Evolutionary conservation across 2,329 filamentous ascomycete species (phyloP).

Genomic region (Lecanicillium sp.): DNA sequence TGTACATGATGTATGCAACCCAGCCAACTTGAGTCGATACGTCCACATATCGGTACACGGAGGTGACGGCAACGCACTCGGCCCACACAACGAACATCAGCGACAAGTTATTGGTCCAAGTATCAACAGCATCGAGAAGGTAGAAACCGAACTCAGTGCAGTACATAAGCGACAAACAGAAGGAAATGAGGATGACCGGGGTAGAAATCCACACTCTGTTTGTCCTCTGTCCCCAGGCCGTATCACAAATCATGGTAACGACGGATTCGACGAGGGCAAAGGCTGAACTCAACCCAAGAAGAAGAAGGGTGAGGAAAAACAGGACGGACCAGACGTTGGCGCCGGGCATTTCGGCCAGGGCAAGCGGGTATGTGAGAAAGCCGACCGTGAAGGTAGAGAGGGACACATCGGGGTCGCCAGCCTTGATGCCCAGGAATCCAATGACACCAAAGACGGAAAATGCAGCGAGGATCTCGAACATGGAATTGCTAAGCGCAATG

Average conservation of each 20-base stretch:
- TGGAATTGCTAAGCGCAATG: slow-evolving; percentile 43
- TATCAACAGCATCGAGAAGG: slow-evolving; percentile 42
- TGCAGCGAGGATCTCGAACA: slow-evolving; percentile 39
- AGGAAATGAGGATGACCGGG: slow-evolving; percentile 33
- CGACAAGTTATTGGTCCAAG: slow-evolving; percentile 43
- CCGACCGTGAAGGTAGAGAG: slow-evolving; percentile 46
- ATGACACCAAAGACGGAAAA: slow-evolving; percentile 42
- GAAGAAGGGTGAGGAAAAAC: slow-evolving; percentile 44
- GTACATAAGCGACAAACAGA: slow-evolving; percentile 42
- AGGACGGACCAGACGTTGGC: slow-evolving; percentile 47
- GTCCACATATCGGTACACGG: slow-evolving; percentile 39
- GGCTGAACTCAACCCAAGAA: slow-evolving; percentile 45
- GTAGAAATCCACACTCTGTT: slow-evolving; percentile 35
- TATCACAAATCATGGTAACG: slow-evolving; percentile 41
- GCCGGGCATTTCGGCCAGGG: slow-evolving; percentile 45
- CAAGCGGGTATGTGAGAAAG: slow-evolving; percentile 45
- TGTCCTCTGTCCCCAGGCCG: slow-evolving; percentile 27
- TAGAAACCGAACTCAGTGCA: slow-evolving; percentile 48
- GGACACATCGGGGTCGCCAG: slow-evolving; percentile 18
- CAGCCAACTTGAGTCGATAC: slow-evolving; percentile 32
- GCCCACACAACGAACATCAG: slow-evolving; percentile 44
- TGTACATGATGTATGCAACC: slow-evolving; percentile 32
- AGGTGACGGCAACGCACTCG: slow-evolving; percentile 41
- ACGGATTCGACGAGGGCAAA: slow-evolving; percentile 46
- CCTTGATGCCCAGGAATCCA: slow-evolving; percentile 28